These are phyloP conservation scores for Aquanectria penicillioides DNA, from an alignment of 2,329 filamentous ascomycete species.

Conservation along the genomic window DNA sequence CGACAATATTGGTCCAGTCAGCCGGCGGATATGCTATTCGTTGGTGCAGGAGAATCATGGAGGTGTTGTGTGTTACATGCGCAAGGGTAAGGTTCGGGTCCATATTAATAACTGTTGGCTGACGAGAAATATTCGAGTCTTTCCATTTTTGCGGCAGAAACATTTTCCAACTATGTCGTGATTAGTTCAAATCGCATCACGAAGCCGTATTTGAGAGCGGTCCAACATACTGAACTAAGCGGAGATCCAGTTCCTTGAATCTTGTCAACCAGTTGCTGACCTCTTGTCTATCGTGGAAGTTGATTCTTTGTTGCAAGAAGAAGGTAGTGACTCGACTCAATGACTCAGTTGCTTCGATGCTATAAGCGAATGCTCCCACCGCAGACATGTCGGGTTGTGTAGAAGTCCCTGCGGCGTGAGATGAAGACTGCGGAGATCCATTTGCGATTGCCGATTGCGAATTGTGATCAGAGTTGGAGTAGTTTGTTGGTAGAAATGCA, in stretches of 20 bases:
- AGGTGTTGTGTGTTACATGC: conserved; percentile 16
- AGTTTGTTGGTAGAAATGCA: conserved; percentile 3
- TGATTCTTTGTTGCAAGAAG: conserved; percentile 53
- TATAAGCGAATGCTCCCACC: conserved; percentile 50
- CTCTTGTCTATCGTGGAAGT: conserved; percentile 47
- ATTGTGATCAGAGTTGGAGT: conserved; percentile 1
- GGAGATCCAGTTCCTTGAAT: conserved; percentile 40
- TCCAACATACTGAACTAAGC: conserved; percentile 3
- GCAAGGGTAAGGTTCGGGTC: conserved; percentile 17
- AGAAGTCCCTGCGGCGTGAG: neutral
- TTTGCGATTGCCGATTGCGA: neutral
- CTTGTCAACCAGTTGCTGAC: conserved; percentile 52
- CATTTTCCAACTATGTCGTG: conserved; percentile 13
- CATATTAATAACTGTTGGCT: conserved; percentile 15
- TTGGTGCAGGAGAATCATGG: conserved; percentile 17
- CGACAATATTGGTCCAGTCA: conserved; percentile 13
- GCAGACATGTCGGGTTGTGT: conserved; percentile 13
- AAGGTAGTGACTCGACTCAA: conserved; percentile 53
- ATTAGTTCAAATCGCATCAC: neutral
- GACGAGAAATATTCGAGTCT: conserved; percentile 18
- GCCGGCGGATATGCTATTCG: conserved; percentile 16
- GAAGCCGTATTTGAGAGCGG: too few relatives aligned
- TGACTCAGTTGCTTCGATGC: conserved; percentile 55
- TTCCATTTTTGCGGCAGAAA: conserved; percentile 19
- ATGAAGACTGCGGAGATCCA: conserved; percentile 3